Evolutionary conservation across 2,329 filamentous ascomycete genomes (phyloP).

Genomic region (Aspergillus fructus): DNA sequence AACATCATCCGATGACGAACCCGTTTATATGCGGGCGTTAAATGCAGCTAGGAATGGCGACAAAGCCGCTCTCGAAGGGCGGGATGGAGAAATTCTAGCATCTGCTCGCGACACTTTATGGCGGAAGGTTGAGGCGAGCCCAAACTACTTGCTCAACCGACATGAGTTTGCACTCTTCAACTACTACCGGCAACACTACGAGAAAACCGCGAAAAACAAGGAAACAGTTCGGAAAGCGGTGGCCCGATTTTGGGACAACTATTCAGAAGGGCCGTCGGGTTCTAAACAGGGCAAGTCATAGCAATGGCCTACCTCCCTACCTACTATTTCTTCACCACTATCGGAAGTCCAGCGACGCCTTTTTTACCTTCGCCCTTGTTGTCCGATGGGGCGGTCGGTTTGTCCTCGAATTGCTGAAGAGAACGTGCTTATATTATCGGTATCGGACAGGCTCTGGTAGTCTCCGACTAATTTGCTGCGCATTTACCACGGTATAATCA

Average conservation of each 20-base stretch:
- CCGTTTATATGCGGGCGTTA: slow-evolving; percentile 65
- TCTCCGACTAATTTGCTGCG: neutral
- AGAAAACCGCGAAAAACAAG: slow-evolving; percentile 45
- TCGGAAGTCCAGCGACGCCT: neutral
- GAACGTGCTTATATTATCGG: neutral
- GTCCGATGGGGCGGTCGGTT: slow-evolving; percentile 47
- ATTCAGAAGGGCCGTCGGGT: slow-evolving; percentile 25
- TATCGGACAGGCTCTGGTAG: slow-evolving; percentile 7
- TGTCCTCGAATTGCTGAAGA: slow-evolving; percentile 27
- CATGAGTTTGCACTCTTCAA: slow-evolving; percentile 88
- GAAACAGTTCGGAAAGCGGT: slow-evolving; percentile 50
- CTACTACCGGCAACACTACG: slow-evolving; percentile 71
- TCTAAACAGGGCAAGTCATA: slow-evolving; percentile 26
- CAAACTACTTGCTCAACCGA: slow-evolving; percentile 69
- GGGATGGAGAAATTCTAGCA: slow-evolving; percentile 66
- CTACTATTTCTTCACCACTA: neutral
- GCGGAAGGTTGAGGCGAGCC: slow-evolving; percentile 63
- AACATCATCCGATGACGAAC: slow-evolving; percentile 28
- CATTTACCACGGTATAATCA: neutral
- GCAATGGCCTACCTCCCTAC: neutral
- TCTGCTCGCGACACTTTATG: slow-evolving; percentile 64
- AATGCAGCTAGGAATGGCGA: slow-evolving; percentile 74
- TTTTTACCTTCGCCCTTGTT: slow-evolving; percentile 43
- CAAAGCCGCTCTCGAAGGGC: slow-evolving; percentile 63
- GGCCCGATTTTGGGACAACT: slow-evolving; percentile 57